Conservation (phyloP, 176 grass and related monocot species). For the Eleusine indica region DNA sequence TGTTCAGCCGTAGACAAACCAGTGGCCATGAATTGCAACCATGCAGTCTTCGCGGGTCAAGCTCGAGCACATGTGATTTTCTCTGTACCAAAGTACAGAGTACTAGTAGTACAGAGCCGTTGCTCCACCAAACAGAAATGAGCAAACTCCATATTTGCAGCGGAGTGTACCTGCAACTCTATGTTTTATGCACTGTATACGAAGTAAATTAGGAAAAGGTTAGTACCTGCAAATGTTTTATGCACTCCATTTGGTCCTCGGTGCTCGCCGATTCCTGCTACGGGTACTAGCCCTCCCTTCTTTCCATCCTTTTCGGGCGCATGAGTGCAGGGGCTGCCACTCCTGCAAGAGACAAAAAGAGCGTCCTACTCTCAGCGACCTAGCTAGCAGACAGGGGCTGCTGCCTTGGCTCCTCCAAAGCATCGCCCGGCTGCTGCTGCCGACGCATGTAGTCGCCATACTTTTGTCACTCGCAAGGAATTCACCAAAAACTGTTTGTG, state of each 20-base stretch:
- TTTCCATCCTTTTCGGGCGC: slow-evolving; percentile 32
- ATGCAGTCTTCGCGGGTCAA: no score
- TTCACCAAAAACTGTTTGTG: slow-evolving; percentile 18
- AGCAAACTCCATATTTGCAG: no score
- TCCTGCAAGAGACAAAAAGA: slow-evolving; percentile 40
- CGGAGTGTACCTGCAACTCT: no score
- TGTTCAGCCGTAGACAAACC: no score
- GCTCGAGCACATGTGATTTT: no score
- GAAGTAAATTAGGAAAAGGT: not conserved
- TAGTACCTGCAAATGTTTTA: not conserved
- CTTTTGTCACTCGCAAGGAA: slow-evolving; percentile 35
- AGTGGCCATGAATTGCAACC: no score
- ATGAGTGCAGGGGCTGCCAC: slow-evolving; percentile 25
- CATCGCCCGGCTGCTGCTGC: slow-evolving; percentile 14
- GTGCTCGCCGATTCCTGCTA: slow-evolving; percentile 11
- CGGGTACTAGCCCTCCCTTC: slow-evolving; percentile 13
- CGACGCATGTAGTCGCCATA: not conserved
- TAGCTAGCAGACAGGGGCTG: not conserved
- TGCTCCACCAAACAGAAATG: no score
- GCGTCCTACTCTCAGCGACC: not conserved
- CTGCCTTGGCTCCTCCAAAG: slow-evolving; percentile 25
- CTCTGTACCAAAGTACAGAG: no score
- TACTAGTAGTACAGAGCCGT: no score
- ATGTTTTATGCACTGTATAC: no score
- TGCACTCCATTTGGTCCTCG: not conserved